phyloP scores from a whole-genome alignment of 768 basidiomycete species.

The Suillus lakei region DNA sequence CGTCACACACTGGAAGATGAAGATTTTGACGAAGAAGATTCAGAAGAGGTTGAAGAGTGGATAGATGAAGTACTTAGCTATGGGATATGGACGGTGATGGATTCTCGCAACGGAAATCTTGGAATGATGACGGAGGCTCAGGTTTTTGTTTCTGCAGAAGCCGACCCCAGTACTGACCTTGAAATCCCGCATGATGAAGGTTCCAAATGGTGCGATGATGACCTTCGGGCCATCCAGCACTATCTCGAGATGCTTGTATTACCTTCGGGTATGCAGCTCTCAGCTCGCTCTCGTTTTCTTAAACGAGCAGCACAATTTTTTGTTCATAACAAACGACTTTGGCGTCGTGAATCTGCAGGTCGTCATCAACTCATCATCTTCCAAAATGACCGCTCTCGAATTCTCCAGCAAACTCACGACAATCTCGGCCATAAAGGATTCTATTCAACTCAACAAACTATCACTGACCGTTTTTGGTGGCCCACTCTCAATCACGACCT shows the following conservation, averaged over 20 bases:
- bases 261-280: not conserved
- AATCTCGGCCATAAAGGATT: slow-evolving; percentile 10
- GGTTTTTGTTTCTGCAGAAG: not conserved
- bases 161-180: not conserved
- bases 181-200: not conserved
- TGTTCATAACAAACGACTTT: slow-evolving; percentile 18
- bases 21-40: not conserved
- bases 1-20: not conserved
- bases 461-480: slow-evolving; percentile 35
- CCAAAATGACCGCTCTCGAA: not conserved
- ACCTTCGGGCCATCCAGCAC: not conserved
- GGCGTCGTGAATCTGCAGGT: slow-evolving; percentile 23
- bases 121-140: not conserved
- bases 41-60: not conserved
- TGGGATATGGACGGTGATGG: not conserved
- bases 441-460: slow-evolving; percentile 8
- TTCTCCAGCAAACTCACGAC: slow-evolving; percentile 2
- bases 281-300: not conserved
- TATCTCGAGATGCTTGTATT: not conserved
- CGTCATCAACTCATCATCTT: slow-evolving; percentile 29
- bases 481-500: slow-evolving; percentile 32
- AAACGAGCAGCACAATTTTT: slow-evolving; percentile 20
- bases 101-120: not conserved
- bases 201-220: not conserved
- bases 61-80: no score